Evolutionary conservation across 2,329 filamentous ascomycete species (phyloP).

Genomic region (Mycosphaerella arachidis): DNA sequence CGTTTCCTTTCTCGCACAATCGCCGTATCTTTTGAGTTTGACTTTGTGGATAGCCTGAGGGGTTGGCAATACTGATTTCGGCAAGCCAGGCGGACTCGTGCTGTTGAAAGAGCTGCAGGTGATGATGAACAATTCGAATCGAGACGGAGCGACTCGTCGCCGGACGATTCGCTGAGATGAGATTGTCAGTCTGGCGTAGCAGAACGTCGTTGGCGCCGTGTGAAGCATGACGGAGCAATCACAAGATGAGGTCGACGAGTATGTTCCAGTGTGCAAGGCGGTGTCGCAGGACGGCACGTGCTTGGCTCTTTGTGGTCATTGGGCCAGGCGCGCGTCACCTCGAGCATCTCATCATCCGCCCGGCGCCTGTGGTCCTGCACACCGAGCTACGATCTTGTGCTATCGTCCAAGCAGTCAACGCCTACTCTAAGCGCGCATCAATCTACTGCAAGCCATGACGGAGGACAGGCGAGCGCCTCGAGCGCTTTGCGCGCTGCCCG

Average conservation of each 20-base stretch:
- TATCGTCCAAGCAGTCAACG: background rate
- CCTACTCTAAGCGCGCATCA: background rate
- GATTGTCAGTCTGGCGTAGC: background rate
- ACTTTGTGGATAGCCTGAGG: background rate
- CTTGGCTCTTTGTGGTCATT: background rate
- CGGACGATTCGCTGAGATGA: background rate
- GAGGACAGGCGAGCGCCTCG: background rate
- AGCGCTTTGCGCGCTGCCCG: conserved; percentile 27
- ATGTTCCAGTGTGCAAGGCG: background rate
- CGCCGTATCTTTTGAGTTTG: background rate
- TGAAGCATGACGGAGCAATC: background rate
- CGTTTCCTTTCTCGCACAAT: background rate
- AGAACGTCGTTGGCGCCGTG: background rate
- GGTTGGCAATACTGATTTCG: background rate
- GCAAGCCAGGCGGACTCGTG: background rate
- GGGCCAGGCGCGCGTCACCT: background rate
- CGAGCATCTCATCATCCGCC: background rate
- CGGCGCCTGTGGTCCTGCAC: background rate
- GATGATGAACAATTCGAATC: background rate
- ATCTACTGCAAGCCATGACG: background rate
- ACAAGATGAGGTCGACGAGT: background rate
- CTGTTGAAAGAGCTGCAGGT: background rate
- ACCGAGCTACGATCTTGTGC: background rate
- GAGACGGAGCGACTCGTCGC: background rate
- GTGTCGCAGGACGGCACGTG: background rate